phyloP scores from a whole-genome alignment of 2,329 filamentous ascomycete species.

The Chrysoporthe deuterocubensis region DNA sequence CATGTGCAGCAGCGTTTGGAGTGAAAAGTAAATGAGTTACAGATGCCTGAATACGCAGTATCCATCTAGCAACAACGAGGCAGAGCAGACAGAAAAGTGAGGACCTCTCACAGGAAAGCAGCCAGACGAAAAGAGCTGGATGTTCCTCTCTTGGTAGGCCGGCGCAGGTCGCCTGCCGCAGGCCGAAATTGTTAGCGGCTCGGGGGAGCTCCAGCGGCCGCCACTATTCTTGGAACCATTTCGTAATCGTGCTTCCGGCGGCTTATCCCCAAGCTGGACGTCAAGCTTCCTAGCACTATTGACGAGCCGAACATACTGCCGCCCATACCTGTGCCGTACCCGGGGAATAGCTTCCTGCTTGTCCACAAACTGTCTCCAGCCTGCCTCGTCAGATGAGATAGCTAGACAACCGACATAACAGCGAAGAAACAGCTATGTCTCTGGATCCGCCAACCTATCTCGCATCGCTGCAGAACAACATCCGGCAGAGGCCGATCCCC shows the following conservation, averaged over 20 bases:
- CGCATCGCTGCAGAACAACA: conserved; percentile 90
- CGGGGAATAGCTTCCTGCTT: background rate
- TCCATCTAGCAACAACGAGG: background rate
- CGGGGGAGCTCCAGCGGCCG: conserved; percentile 5
- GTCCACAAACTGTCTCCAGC: background rate
- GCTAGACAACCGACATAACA: background rate
- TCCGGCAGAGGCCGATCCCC: conserved; percentile 91
- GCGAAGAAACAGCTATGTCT: conserved; percentile 65
- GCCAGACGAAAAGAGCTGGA: background rate
- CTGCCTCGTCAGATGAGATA: background rate
- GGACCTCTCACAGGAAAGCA: background rate
- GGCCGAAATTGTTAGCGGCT: conserved; percentile 18
- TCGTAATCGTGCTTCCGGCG: conserved; percentile 22
- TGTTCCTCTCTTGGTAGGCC: background rate
- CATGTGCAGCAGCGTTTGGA: background rate
- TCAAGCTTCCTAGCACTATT: background rate
- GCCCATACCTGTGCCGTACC: background rate
- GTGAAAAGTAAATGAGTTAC: no score
- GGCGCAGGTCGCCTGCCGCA: background rate
- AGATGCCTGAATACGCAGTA: background rate
- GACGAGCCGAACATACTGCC: conserved; percentile 1
- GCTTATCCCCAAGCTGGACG: background rate
- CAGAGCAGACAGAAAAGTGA: background rate
- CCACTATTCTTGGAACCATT: conserved; percentile 21
- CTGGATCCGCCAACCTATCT: conserved; percentile 89